Conservation (phyloP, 805 yeast genomes). For the Nakazawaea molendinolei region DNA sequence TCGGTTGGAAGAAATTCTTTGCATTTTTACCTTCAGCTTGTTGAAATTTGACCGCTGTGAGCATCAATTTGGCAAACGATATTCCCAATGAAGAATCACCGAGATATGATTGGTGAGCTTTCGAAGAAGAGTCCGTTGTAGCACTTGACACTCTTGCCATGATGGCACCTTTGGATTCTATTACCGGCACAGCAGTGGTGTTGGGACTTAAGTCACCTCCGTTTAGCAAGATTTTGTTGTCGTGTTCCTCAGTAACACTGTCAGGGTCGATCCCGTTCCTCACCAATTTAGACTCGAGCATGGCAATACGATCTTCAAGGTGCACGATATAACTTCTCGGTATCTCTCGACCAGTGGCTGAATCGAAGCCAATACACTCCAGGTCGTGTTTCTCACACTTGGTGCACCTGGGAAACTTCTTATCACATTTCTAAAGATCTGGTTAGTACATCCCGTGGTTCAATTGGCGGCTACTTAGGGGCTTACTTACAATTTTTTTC, state of each 20-base stretch:
- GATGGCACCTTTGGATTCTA: constrained; percentile 7
- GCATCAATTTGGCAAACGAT: constrained; percentile 70
- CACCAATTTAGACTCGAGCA: constrained; percentile 45
- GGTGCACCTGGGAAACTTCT: constrained; percentile 59
- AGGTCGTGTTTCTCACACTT: constrained; percentile 56
- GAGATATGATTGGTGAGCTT: constrained; percentile 29
- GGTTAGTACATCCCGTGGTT: background rate
- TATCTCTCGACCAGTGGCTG: constrained; percentile 81
- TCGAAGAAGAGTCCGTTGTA: constrained; percentile 24
- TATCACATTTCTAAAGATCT: constrained; percentile 45
- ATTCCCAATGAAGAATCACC: constrained; percentile 50
- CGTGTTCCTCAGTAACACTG: constrained; percentile 8
- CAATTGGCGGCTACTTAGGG: too few relatives aligned
- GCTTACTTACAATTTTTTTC: constrained; percentile 37
- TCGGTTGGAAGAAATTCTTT: constrained; percentile 11
- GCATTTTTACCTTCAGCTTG: constrained; percentile 13
- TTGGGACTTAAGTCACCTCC: background rate
- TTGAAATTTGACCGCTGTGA: constrained; percentile 66
- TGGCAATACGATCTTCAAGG: constrained; percentile 57
- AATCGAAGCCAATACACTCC: constrained; percentile 80
- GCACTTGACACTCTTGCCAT: constrained; percentile 22
- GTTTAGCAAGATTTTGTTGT: background rate
- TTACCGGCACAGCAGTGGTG: background rate
- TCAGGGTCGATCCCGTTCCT: constrained; percentile 34
- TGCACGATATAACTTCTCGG: constrained; percentile 75